These are phyloP conservation scores for Ehretia macrophylla DNA, from an alignment of 257 asterid species.

Conservation along the genomic window DNA sequence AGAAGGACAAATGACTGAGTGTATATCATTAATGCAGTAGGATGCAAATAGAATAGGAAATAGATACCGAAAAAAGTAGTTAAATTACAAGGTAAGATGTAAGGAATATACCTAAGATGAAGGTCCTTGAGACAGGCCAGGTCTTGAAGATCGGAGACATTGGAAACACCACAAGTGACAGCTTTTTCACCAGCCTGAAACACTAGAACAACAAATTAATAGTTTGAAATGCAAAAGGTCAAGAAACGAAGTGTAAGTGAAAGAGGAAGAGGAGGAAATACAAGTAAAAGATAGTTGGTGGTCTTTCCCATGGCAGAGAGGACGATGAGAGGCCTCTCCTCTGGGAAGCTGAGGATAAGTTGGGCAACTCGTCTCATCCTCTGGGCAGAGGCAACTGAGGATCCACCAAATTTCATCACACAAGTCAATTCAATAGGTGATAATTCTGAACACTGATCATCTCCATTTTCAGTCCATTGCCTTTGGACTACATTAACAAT, in stretches of 20 bases:
- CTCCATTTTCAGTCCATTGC: constrained; percentile 24
- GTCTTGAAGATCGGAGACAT: constrained; percentile 66
- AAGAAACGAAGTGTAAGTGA: too few relatives aligned
- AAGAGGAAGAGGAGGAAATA: background rate
- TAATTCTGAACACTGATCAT: constrained; percentile 27
- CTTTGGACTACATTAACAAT: constrained; percentile 31
- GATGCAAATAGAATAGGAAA: constrained; percentile 1
- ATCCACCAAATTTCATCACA: constrained; percentile 89
- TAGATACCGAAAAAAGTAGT: too few relatives aligned
- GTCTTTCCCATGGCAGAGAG: constrained; percentile 93
- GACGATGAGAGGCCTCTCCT: constrained; percentile 73
- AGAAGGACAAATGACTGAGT: background rate
- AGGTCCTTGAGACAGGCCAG: constrained; percentile 53
- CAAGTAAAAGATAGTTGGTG: constrained; percentile 47
- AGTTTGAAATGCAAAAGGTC: too few relatives aligned
- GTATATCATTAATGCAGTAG: background rate
- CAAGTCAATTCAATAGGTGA: constrained; percentile 33
- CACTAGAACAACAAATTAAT: constrained; percentile 5
- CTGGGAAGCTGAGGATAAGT: constrained; percentile 67
- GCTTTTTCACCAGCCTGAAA: constrained; percentile 90
- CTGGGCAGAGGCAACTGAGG: constrained; percentile 68
- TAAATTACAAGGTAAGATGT: too few relatives aligned
- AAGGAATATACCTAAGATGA: constrained; percentile 48
- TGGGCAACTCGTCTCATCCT: constrained; percentile 71
- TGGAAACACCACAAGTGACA: constrained; percentile 66